A percentile compares a stretch with the other conserved stretches of the same genome.
Evolutionary conservation across 805 yeast species (phyloP).

Genomic region (Myxozyma vanderwaltii): DNA sequence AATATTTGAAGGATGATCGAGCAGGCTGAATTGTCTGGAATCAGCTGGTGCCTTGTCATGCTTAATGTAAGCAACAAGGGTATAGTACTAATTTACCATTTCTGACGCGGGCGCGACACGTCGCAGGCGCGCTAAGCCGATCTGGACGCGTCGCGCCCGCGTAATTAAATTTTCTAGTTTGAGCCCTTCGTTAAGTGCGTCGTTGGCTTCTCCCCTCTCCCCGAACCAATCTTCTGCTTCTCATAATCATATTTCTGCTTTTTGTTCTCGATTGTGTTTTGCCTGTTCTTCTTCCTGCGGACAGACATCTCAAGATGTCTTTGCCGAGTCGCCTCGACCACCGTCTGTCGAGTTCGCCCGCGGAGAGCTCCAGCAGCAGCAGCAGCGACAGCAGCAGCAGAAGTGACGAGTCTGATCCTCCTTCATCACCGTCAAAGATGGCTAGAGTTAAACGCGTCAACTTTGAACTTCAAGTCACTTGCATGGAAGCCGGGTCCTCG

Average conservation of each 20-base stretch:
- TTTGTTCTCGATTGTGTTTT: too few relatives aligned
- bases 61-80: too few relatives aligned
- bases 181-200: too few relatives aligned
- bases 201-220: too few relatives aligned
- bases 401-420: background rate
- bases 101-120: slow-evolving; percentile 13
- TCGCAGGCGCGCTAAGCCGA: slow-evolving; percentile 1
- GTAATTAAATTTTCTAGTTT: background rate
- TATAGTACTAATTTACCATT: background rate
- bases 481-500: slow-evolving; percentile 7
- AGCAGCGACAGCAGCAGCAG: background rate
- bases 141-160: slow-evolving; percentile 3
- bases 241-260: too few relatives aligned
- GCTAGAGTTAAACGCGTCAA: slow-evolving; percentile 20
- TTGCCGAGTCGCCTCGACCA: background rate
- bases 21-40: too few relatives aligned
- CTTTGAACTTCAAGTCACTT: slow-evolving; percentile 15
- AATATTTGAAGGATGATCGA: too few relatives aligned
- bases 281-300: too few relatives aligned
- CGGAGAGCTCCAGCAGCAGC: background rate
- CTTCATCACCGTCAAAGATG: slow-evolving; percentile 10
- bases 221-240: too few relatives aligned
- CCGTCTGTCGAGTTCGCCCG: background rate
- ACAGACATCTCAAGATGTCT: too few relatives aligned
- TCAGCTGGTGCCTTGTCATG: too few relatives aligned